phyloP scores from a whole-genome alignment of 2,329 filamentous ascomycete genomes.

The Xylaria sp. region DNA sequence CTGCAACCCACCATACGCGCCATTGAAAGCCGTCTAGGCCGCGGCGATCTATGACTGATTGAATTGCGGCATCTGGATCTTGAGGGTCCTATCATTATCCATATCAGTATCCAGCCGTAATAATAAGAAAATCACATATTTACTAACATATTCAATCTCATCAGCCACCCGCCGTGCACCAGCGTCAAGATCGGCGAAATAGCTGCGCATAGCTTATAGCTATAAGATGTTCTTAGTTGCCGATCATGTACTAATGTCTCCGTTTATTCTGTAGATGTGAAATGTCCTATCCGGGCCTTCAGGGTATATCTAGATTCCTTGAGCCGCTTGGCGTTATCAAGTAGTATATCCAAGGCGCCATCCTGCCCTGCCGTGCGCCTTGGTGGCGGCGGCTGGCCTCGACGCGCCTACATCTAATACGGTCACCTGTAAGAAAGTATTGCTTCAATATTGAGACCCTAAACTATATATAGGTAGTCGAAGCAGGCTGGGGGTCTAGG shows the following conservation, averaged over 20 bases:
- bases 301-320: slow-evolving; percentile 17
- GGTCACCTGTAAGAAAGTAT: neutral
- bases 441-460: slow-evolving; percentile 5
- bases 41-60: slow-evolving; percentile 41
- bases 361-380: slow-evolving; percentile 3
- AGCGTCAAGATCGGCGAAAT: slow-evolving; percentile 39
- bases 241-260: neutral
- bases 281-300: neutral
- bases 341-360: neutral
- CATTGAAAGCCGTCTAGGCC: slow-evolving; percentile 43
- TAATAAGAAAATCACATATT: neutral
- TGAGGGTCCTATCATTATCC: slow-evolving; percentile 36
- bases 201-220: slow-evolving; percentile 36
- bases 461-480: neutral
- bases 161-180: slow-evolving; percentile 34
- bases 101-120: neutral
- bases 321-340: slow-evolving; percentile 2
- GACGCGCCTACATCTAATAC: neutral
- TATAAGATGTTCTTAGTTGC: neutral
- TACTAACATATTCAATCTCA: slow-evolving; percentile 43
- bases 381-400: neutral
- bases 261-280: neutral
- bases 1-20: slow-evolving; percentile 44
- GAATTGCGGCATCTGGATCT: slow-evolving; percentile 41
- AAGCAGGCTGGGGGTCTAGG: neutral